A percentile compares a stretch with the other conserved stretches of the same genome.
phyloP scores from a whole-genome alignment of 2,329 filamentous ascomycete species.

The Biscogniauxia mediterranea region DNA sequence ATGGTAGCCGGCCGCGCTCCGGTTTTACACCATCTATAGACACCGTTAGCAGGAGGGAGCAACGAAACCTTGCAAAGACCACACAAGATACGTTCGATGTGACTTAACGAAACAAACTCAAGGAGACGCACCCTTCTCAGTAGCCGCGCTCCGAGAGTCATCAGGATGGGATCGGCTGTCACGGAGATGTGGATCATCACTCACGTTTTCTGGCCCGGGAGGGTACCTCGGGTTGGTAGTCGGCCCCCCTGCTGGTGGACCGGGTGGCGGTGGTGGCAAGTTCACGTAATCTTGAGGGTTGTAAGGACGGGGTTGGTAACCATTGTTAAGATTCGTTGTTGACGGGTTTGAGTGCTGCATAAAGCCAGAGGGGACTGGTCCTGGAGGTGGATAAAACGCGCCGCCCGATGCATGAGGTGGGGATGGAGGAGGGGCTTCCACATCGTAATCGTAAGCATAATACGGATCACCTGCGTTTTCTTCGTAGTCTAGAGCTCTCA shows the following conservation, averaged over 20 bases:
- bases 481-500: slow-evolving; percentile 28
- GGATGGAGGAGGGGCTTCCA: slow-evolving; percentile 22
- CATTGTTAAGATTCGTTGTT: slow-evolving; percentile 26
- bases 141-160: slow-evolving; percentile 28
- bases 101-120: slow-evolving; percentile 22
- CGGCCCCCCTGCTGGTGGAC: neutral
- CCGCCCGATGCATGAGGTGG: slow-evolving; percentile 32
- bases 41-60: slow-evolving; percentile 8
- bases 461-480: slow-evolving; percentile 26
- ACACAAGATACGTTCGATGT: neutral
- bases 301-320: slow-evolving; percentile 27
- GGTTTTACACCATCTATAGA: slow-evolving; percentile 24
- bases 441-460: slow-evolving; percentile 25
- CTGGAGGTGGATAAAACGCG: slow-evolving; percentile 26
- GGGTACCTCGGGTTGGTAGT: slow-evolving; percentile 14
- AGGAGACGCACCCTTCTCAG: slow-evolving; percentile 35
- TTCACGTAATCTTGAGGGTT: slow-evolving; percentile 30
- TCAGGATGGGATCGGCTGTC: slow-evolving; percentile 26
- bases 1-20: slow-evolving; percentile 7
- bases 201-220: slow-evolving; percentile 35
- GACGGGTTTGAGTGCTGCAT: slow-evolving; percentile 31
- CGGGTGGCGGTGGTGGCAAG: slow-evolving; percentile 21
- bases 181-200: slow-evolving; percentile 28
- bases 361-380: slow-evolving; percentile 22
- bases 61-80: neutral